Evolutionary conservation across 2,329 filamentous ascomycete species (phyloP), one percentile per base, ranked within the genome.

Genomic region (Aureobasidium sp.): DNA sequence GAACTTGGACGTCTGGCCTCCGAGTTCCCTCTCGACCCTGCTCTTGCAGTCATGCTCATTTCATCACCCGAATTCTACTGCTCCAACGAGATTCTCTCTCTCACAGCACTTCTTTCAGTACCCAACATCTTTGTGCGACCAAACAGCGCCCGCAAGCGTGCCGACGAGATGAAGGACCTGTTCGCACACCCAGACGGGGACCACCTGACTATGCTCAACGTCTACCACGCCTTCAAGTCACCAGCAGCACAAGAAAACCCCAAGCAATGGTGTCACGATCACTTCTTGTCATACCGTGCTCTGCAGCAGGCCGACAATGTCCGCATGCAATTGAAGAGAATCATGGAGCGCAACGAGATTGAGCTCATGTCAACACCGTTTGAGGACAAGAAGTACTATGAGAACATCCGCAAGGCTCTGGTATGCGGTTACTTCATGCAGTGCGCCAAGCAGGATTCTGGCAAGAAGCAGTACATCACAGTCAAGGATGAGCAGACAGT

Each of bases 361-460:
- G 89, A 96, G 65, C 85, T 99, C 56, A 75, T 97, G 61, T 94
- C 89, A 58, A 97, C 93, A 0, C 84, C 89, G 0, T 97, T 96
- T 72, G 88, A 92, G 70, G 87, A 97, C 78, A 96, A 96, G 81
- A 90, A 95, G 72, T 99, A 99, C 80, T 99, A 97, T 77, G 91
- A 86, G 74, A 99, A 99, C 75, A 99, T 99, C 70, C 89, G 93
- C 48, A 87, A 91, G 41, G 93, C 94, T 9, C 83, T 99, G 15
- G 88, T 97, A 13, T 84, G 92, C 0, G 94, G 95, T 37, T 99
- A 99, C 82, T 99, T 99, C 82, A 99, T 99, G 94, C 94, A 99
- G 75, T 90, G 97, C 26, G 95, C 94, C 63, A 97, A 96, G 85
- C 91, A 89, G 73, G 91, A 97, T 71, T 85, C 84, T 57, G 87